These are phyloP conservation scores for Mycosarcoma mackinlayi DNA, from an alignment of 1,284 basidiomycete species.

Conservation along the genomic window DNA sequence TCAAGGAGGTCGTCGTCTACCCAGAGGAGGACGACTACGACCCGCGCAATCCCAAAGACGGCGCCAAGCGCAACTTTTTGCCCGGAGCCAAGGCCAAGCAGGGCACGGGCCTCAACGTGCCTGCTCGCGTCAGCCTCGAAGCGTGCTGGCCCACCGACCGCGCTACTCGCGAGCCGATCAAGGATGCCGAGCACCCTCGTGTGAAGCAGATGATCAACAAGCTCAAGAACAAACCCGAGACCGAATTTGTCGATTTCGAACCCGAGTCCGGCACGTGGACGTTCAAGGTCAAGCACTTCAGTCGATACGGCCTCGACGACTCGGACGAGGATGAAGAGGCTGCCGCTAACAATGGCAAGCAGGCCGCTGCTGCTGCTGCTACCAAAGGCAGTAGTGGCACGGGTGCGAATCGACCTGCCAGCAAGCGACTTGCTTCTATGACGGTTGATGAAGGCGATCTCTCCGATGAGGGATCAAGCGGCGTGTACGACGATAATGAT, in stretches of 20 bases:
- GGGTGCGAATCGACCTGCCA: slow-evolving; percentile 31
- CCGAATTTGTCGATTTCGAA: slow-evolving; percentile 85
- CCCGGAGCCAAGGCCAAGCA: slow-evolving; percentile 73
- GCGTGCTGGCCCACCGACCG: slow-evolving; percentile 91
- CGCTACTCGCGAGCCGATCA: slow-evolving; percentile 88
- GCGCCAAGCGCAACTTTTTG: slow-evolving; percentile 59
- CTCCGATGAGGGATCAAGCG: slow-evolving; percentile 16
- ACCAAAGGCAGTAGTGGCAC: slow-evolving; percentile 17
- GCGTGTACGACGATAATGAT: slow-evolving; percentile 35
- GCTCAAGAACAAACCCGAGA: slow-evolving; percentile 85
- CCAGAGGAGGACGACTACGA: slow-evolving; percentile 75
- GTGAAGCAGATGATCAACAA: slow-evolving; percentile 81
- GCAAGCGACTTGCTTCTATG: slow-evolving; percentile 36
- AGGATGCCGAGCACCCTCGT: slow-evolving; percentile 80
- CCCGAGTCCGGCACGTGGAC: slow-evolving; percentile 86
- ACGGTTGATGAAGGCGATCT: slow-evolving; percentile 21
- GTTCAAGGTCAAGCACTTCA: slow-evolving; percentile 91
- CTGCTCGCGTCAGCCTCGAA: slow-evolving; percentile 81
- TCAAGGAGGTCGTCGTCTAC: slow-evolving; percentile 92
- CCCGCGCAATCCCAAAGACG: slow-evolving; percentile 60
- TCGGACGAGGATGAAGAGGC: slow-evolving; percentile 57
- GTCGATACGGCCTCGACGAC: slow-evolving; percentile 67
- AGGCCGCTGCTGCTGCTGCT: slow-evolving; percentile 9
- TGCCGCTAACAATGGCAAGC: slow-evolving; percentile 12
- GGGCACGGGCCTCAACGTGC: slow-evolving; percentile 89